Evolutionary conservation across 1,284 basidiomycete genomes (phyloP), one percentile per base, ranked within the genome.

Genomic region (Cutaneotrichosporon sp.): DNA sequence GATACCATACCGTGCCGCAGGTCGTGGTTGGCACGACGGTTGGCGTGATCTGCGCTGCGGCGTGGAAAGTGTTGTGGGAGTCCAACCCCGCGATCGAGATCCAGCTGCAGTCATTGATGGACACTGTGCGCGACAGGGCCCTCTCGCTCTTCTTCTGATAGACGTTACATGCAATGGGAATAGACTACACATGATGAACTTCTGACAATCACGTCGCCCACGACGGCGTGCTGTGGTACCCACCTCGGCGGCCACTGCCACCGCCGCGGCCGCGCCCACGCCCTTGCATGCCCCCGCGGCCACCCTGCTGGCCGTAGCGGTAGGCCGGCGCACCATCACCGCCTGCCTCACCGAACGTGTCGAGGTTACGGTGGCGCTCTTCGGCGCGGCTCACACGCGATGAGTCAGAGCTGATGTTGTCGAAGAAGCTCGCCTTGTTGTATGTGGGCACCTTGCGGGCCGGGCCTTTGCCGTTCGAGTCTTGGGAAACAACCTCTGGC

Each of bases 1-100:
- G 90, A 0, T 88, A 93, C 74, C 91, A 95, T 79, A 91, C 90
- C 1, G 85, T 83, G 82, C 78, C 83, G 0, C 91, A 94, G 71
- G 88, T 92, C 8, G 72, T 82, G 6, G 90, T 82, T n/a, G 91
- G 92, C 0, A 83, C 81, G 40, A 71, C 78, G 0, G 87, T 87
- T 58, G 91, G 91, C 0, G 70, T 84, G 2, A 73, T 77, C 2
- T 85, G 87, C 70, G 86, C 88, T 8, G 70, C 77, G 0, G 59
- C 82, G 5, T 91, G 89, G 88, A 68, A 58, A 31, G 58, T 11
- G 7, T 18, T 73, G n/a, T 81, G 77, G 78, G 56, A 64, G 9
- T 59, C 36, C 13, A 66, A 70, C 55, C 64, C 65, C 4, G 36
- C 9, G 8, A 62, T 65, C 31, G 26, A 49, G 13, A 7, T 4